phyloP scores from a whole-genome alignment of 305 asterid species.

The Fraxinus floribunda region DNA sequence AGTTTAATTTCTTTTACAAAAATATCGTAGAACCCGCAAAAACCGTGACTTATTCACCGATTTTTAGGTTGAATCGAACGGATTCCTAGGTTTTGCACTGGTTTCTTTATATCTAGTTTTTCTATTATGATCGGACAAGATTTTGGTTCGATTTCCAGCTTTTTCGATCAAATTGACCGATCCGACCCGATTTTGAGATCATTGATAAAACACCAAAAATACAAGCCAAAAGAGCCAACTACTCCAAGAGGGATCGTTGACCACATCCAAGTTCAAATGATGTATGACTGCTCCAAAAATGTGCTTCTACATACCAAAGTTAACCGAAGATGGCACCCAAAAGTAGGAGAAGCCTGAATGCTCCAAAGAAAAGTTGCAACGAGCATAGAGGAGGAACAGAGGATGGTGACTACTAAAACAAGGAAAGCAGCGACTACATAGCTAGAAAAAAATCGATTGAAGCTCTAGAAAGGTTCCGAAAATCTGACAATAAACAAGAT shows the following conservation, averaged over 20 bases:
- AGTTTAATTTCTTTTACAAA: too few species aligned
- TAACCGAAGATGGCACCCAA: neutral
- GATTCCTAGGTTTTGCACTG: too few species aligned
- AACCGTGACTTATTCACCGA: too few species aligned
- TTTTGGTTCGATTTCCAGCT: too few species aligned
- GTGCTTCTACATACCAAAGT: neutral
- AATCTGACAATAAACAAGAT: neutral
- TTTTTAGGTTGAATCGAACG: too few species aligned
- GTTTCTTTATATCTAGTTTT: too few species aligned
- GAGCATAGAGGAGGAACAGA: neutral
- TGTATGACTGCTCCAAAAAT: neutral
- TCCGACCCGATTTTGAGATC: too few species aligned
- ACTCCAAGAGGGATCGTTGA: neutral
- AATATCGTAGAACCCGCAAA: too few species aligned
- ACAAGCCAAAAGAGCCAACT: neutral
- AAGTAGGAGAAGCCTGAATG: neutral
- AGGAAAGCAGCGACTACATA: too few species aligned
- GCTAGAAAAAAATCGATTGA: neutral
- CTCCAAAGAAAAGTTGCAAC: neutral
- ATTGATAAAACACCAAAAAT: neutral
- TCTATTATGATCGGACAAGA: too few species aligned
- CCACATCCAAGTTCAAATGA: neutral
- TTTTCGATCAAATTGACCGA: too few species aligned
- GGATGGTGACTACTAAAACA: neutral
- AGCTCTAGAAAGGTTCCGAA: neutral